Evolutionary conservation across 345 rosid species (phyloP).

Genomic region (Crucihimalaya himalaica): DNA sequence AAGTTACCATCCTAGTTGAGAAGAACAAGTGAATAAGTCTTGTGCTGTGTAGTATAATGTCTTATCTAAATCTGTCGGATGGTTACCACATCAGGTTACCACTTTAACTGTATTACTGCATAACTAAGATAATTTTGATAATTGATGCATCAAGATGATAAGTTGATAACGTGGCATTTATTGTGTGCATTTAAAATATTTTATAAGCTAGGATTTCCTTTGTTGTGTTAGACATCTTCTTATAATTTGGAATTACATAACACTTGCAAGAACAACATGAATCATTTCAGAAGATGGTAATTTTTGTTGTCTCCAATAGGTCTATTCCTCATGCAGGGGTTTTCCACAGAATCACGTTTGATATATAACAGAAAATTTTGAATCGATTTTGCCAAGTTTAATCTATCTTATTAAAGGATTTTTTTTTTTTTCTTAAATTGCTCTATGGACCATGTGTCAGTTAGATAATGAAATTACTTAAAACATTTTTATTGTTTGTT

Average conservation of each 20-base stretch:
- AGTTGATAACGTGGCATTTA: not conserved
- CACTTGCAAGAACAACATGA: not conserved
- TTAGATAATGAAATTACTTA: not conserved
- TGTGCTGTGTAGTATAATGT: not conserved
- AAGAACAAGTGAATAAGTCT: not conserved
- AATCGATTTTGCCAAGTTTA: not conserved
- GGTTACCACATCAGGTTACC: not conserved
- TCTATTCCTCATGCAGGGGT: not conserved
- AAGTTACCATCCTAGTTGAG: not conserved
- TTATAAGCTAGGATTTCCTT: not conserved
- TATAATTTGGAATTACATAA: not conserved
- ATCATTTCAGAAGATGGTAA: not conserved
- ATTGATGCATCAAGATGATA: conserved; percentile 1
- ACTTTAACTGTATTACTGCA: not conserved
- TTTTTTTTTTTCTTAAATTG: not conserved
- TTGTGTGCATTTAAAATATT: not conserved
- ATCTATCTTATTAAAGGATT: not conserved
- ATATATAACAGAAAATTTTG: not conserved
- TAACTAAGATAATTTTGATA: not conserved
- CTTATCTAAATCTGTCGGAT: not conserved
- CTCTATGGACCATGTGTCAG: not conserved
- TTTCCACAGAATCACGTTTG: conserved; percentile 5
- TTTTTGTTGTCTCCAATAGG: not conserved
- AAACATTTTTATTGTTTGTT: not conserved
- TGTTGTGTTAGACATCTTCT: not conserved